These are phyloP conservation scores for Rhododendron griersonianum DNA, from an alignment of 148 eudicot species.

Conservation along the genomic window DNA sequence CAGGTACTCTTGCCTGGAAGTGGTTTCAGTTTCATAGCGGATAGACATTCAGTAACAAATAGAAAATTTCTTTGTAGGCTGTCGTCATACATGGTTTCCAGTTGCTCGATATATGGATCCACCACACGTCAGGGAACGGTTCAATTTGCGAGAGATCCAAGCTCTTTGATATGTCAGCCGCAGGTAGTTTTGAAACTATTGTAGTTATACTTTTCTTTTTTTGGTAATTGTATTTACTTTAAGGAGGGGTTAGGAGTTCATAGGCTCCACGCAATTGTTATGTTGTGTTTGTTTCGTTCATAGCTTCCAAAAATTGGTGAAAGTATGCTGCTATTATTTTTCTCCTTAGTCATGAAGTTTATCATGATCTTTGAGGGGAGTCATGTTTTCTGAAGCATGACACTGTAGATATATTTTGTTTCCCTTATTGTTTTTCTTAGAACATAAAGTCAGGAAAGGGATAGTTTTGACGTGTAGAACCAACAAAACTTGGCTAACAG, in stretches of 20 bases:
- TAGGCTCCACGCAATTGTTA: background rate
- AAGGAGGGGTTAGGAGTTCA: background rate
- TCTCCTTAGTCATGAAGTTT: background rate
- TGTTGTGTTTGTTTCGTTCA: background rate
- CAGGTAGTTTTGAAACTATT: conserved; percentile 38
- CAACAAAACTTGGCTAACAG: background rate
- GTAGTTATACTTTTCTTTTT: background rate
- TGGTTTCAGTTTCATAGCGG: background rate
- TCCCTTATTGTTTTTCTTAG: background rate
- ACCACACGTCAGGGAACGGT: conserved; percentile 62
- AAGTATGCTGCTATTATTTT: background rate
- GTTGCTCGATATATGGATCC: conserved; percentile 79
- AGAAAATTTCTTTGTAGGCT: conserved; percentile 48
- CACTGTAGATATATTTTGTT: background rate
- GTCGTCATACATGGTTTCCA: conserved; percentile 94
- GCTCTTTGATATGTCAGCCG: conserved; percentile 58
- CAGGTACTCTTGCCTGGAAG: conserved; percentile 46
- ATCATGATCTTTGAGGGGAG: background rate
- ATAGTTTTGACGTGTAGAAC: background rate
- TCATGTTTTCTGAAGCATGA: background rate
- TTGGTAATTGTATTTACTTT: background rate
- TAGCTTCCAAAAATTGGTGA: background rate
- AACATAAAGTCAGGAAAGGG: background rate
- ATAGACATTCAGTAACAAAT: background rate
- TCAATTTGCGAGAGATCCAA: conserved; percentile 59